Conservation (phyloP, 768 basidiomycete species). For the Dendrothele bispora region DNA sequence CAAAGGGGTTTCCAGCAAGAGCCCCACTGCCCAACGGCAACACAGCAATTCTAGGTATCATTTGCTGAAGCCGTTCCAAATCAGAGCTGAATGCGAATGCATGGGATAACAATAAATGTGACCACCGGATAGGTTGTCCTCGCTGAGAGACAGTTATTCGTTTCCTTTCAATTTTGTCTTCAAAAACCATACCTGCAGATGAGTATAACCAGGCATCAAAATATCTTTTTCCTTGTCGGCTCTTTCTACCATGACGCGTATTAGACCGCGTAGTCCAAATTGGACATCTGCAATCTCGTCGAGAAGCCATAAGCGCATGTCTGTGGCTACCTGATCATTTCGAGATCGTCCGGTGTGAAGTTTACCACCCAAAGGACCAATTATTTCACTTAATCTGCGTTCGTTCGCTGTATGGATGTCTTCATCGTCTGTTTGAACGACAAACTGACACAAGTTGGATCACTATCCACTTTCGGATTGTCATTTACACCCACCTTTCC, state of each 20-base stretch:
- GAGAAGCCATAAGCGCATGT: slow-evolving; percentile 95
- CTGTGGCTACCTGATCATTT: slow-evolving; percentile 98
- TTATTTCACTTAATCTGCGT: slow-evolving; percentile 87
- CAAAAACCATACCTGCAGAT: slow-evolving; percentile 85
- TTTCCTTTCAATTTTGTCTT: too few relatives aligned
- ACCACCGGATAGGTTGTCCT: slow-evolving; percentile 98
- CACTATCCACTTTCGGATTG: not conserved
- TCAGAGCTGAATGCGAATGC: slow-evolving; percentile 92
- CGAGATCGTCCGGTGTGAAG: slow-evolving; percentile 96
- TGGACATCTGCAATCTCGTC: slow-evolving; percentile 72
- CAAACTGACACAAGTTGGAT: not conserved
- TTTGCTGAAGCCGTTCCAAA: slow-evolving; percentile 78
- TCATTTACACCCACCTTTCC: slow-evolving; percentile 55
- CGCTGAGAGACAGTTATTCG: slow-evolving; percentile 71
- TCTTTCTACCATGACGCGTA: slow-evolving; percentile 87
- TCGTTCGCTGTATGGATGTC: slow-evolving; percentile 99
- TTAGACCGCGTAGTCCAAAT: slow-evolving; percentile 67
- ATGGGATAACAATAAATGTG: slow-evolving; percentile 93
- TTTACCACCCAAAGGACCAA: slow-evolving; percentile 92
- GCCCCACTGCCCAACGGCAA: slow-evolving; percentile 94
- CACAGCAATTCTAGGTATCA: slow-evolving; percentile 88
- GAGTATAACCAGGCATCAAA: slow-evolving; percentile 94
- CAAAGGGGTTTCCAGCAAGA: slow-evolving; percentile 95
- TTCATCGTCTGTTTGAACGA: slow-evolving; percentile 92
- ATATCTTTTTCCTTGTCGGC: slow-evolving; percentile 93